Evolutionary conservation across 1,139 yeast species (phyloP), one percentile per base, ranked within the genome.

Genomic region (Meyerozyma sp.): DNA sequence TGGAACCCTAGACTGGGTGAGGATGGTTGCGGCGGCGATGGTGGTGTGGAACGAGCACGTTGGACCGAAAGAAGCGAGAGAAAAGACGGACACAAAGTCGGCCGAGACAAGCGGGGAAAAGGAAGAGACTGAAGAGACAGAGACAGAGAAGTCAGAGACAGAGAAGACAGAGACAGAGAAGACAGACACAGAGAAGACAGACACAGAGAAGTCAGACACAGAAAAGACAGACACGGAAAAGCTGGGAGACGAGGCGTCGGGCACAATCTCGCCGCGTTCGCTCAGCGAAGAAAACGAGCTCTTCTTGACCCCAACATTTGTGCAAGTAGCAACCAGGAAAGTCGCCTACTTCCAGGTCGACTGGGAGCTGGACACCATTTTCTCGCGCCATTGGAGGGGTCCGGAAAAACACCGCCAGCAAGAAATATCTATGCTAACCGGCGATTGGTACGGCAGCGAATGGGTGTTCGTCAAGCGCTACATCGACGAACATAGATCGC

Each of bases 361-460:
- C 50, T 73, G 77, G 77, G 75, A 70, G 44, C 52, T 55, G 25
- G 59, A 58, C 42, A 46, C 46, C 6, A 42, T 57, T 8, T 56
- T 59, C 9, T 44, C 38, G 9, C 50, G 44, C 6, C 46, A 45
- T 4, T 44, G 42, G 11, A 37, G 34, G 23, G 48, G 42, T 9
- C 42, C 46, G 18, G 57, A 50, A 13, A 46, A 50, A 32, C 55
- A 55, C 23, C 53, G 59, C 37, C 51, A 58, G 32, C 43, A 62
- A 23, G 66, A 67, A 40, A 60, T 69, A 13, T 58, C 59, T 40
- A 64, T 69, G 57, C 56, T 72, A n/a, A 63, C 71, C 1, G 77
- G 75, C 3, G 76, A 70, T 49, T 73, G 77, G 77, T 71, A 65
- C 47, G 77, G 75, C 4, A 62, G 74, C 44, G 76, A 71, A 40